Percentiles rank a stretch among this genome's conserved stretches.
These are phyloP conservation scores for Podospora pseudopauciseta DNA, from an alignment of 495 filamentous ascomycete genomes.

Conservation along the genomic window DNA sequence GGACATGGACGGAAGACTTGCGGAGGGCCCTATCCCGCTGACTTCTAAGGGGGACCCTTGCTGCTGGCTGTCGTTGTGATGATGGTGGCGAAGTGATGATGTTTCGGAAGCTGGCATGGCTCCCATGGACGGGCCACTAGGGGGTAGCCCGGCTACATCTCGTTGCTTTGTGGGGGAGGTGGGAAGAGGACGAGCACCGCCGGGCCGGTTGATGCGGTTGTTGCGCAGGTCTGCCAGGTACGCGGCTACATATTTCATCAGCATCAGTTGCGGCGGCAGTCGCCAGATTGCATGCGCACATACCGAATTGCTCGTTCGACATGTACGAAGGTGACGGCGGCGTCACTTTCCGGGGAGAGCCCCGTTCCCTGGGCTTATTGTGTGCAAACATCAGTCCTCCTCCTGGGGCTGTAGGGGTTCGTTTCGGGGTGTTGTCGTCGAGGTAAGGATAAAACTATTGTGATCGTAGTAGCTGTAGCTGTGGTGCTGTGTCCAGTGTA, in stretches of 20 bases:
- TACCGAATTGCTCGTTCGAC: slow-evolving; percentile 83
- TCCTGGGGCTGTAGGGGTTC: neutral
- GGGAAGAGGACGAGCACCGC: slow-evolving; percentile 76
- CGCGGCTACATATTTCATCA: slow-evolving; percentile 51
- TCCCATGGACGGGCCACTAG: slow-evolving; percentile 34
- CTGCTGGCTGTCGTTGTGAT: slow-evolving; percentile 17
- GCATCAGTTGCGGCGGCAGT: slow-evolving; percentile 23
- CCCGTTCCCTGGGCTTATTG: slow-evolving; percentile 33
- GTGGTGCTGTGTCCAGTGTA: neutral
- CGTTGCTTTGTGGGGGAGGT: slow-evolving; percentile 26
- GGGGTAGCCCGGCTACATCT: slow-evolving; percentile 27
- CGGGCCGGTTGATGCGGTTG: slow-evolving; percentile 71
- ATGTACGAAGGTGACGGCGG: slow-evolving; percentile 78
- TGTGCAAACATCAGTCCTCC: slow-evolving; percentile 32
- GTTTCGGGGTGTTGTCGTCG: neutral
- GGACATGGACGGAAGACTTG: slow-evolving; percentile 34
- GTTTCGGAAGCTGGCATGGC: slow-evolving; percentile 42
- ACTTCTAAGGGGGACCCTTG: slow-evolving; percentile 36
- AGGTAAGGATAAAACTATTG: neutral
- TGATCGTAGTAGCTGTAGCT: neutral
- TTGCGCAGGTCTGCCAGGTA: slow-evolving; percentile 79
- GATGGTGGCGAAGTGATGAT: slow-evolving; percentile 24
- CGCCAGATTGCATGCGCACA: slow-evolving; percentile 23
- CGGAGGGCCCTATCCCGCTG: slow-evolving; percentile 12
- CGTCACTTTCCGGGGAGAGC: slow-evolving; percentile 55